Percentiles rank a stretch among this genome's conserved stretches.
phyloP scores from a whole-genome alignment of 2,329 filamentous ascomycete species.

The Arachnopeziza araneosa region DNA sequence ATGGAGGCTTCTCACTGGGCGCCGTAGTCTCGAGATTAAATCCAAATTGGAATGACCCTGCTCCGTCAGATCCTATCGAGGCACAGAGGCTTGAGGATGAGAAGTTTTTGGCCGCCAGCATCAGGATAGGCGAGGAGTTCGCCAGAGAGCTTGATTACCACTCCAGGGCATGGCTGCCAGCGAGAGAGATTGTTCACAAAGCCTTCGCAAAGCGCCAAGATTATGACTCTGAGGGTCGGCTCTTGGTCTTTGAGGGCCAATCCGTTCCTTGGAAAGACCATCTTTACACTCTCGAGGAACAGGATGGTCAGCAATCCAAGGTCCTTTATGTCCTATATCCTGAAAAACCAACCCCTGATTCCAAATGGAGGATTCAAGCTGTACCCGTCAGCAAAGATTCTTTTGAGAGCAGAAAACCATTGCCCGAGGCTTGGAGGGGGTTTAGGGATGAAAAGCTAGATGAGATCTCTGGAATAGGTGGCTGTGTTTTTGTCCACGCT shows the following conservation, averaged over 20 bases:
- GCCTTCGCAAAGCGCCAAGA: constrained; percentile 67
- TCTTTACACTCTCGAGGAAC: constrained; percentile 77
- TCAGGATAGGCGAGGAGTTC: constrained; percentile 86
- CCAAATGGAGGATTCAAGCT: constrained; percentile 91
- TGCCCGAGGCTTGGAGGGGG: constrained; percentile 89
- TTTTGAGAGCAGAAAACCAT: constrained; percentile 85
- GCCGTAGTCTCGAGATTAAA: constrained; percentile 79
- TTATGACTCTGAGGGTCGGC: constrained; percentile 67
- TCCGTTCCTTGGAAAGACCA: constrained; percentile 96
- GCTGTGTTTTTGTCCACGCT: constrained; percentile 89
- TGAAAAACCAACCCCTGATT: constrained; percentile 66
- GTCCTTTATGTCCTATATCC: constrained; percentile 89
- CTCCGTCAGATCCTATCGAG: constrained; percentile 45
- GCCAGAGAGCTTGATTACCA: constrained; percentile 73
- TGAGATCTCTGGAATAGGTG: constrained; percentile 59
- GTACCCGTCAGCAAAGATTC: constrained; percentile 81
- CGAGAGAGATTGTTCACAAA: constrained; percentile 68
- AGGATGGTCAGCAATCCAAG: constrained; percentile 45
- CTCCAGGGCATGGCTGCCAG: constrained; percentile 76
- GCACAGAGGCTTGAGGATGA: constrained; percentile 74
- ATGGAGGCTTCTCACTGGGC: constrained; percentile 77
- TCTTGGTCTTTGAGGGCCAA: constrained; percentile 72
- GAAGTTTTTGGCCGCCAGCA: constrained; percentile 71
- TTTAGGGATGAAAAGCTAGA: constrained; percentile 83
- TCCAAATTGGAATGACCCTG: constrained; percentile 69